phyloP scores from a whole-genome alignment of 257 asterid species.

The Solanum lignicaule region DNA sequence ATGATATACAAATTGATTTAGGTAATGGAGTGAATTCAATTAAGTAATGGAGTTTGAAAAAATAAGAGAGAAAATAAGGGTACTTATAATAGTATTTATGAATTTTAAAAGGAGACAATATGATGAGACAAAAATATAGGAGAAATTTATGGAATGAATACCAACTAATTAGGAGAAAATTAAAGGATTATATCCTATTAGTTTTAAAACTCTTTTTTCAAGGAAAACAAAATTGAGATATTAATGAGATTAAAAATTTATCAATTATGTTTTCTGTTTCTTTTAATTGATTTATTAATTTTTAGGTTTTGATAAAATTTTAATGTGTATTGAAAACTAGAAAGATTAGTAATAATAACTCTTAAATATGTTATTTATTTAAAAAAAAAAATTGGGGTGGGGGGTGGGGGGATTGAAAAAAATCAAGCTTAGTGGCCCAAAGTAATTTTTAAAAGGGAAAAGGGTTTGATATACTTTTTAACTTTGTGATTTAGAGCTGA shows the following conservation, averaged over 20 bases:
- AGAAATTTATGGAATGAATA: background rate
- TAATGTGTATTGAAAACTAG: background rate
- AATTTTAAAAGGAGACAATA: too few relatives aligned
- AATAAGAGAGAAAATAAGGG: background rate
- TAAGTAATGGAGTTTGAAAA: background rate
- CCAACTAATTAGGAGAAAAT: background rate
- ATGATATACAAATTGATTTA: background rate
- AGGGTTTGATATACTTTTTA: too few relatives aligned
- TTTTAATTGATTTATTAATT: background rate
- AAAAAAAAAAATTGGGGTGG: too few relatives aligned
- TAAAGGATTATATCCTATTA: background rate
- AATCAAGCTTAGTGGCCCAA: too few relatives aligned
- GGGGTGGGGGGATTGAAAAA: too few relatives aligned
- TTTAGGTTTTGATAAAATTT: too few relatives aligned
- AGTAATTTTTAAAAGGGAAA: too few relatives aligned
- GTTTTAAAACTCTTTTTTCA: background rate
- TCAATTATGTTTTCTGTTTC: background rate
- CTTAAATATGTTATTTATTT: too few relatives aligned
- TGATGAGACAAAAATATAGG: background rate
- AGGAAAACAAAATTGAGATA: background rate
- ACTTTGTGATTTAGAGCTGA: too few relatives aligned
- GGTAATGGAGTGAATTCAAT: background rate
- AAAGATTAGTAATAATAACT: too few relatives aligned
- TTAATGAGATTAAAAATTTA: background rate
- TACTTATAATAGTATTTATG: too few relatives aligned